Conservation (phyloP, 2,329 filamentous ascomycete genomes). For the Colletotrichum sp. region DNA sequence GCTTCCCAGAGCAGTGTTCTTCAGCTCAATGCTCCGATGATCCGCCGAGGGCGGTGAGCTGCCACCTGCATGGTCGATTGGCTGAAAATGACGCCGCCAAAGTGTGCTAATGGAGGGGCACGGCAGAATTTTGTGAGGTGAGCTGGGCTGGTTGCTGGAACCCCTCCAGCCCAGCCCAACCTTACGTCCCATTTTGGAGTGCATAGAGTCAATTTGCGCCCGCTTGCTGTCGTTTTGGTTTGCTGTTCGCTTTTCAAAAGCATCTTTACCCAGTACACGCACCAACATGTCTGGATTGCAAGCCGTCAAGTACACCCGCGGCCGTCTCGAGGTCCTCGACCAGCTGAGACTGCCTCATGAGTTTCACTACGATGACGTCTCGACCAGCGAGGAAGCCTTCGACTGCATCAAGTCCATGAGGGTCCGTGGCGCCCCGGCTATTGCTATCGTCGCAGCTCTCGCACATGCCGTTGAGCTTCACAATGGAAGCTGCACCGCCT, state of each 20-base stretch:
- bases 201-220: background rate
- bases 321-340: conserved; percentile 78
- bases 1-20: background rate
- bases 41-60: conserved; percentile 7
- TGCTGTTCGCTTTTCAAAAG: background rate
- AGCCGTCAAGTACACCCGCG: conserved; percentile 78
- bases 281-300: conserved; percentile 64
- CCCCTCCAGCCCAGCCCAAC: background rate
- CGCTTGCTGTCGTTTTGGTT: conserved; percentile 22
- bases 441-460: conserved; percentile 95
- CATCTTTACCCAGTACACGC: background rate
- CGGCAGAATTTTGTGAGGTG: conserved; percentile 27
- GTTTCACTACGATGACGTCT: conserved; percentile 77
- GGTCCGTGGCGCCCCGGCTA: conserved; percentile 84
- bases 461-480: conserved; percentile 85
- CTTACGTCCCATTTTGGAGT: background rate
- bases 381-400: conserved; percentile 76
- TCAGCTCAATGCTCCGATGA: background rate
- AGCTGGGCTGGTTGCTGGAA: background rate
- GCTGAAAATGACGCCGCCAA: conserved; percentile 1
- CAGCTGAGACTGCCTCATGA: conserved; percentile 84
- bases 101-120: conserved; percentile 21
- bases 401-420: conserved; percentile 84
- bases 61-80: background rate
- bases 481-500: conserved; percentile 54